Evolutionary conservation across 2,329 filamentous ascomycete species (phyloP), one percentile per base, ranked within the genome.

Genomic region (Xylariaceae sp.): DNA sequence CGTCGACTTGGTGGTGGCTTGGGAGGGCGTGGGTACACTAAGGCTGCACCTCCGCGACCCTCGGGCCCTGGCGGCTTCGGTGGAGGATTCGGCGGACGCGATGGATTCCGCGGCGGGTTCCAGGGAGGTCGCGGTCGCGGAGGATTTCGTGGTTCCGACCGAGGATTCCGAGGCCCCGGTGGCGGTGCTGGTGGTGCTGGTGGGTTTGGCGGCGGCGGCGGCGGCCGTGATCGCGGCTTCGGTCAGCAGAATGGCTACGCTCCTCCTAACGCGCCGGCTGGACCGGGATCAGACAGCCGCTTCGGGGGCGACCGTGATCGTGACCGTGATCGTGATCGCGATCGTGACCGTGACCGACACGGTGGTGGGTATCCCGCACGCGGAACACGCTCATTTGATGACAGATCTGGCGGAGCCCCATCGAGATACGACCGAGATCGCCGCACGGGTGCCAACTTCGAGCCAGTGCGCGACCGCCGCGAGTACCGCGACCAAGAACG

Each of bases 21-120:
- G 2, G 94, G 94, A 63, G 93, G 93, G 51, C 87, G 94, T 69
- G 89, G 90, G 65, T 97, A 97, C 75, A 97, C 93, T 59, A 95
- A 93, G 75, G 85, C 87, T 13, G 80, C 86, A 65, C 83, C 88
- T 54, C 80, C 88, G 42, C 85, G 90, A 56, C 90, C 90, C 51
- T 80, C 82, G 64, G 88, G 82, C n/a, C 81, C 82, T 17, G 82
- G 82, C 51, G 80, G 78, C 11, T 84, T 82, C 53, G 83, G 82
- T 61, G 83, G 82, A 18, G 82, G 75, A 8, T 77, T 80, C 10
- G 79, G 81, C 60, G 80, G 82, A 57, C 84, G 82, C 37, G 80
- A 82, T 59, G 84, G 84, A 60, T 81, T 81, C 62, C 76, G 80
- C 49, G 78, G 80, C 56, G 81, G 82, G n/a, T 77, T 79, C 70